Conservation (phyloP, 176 grass and related monocot genomes). For the Phoenix roebelenii region DNA sequence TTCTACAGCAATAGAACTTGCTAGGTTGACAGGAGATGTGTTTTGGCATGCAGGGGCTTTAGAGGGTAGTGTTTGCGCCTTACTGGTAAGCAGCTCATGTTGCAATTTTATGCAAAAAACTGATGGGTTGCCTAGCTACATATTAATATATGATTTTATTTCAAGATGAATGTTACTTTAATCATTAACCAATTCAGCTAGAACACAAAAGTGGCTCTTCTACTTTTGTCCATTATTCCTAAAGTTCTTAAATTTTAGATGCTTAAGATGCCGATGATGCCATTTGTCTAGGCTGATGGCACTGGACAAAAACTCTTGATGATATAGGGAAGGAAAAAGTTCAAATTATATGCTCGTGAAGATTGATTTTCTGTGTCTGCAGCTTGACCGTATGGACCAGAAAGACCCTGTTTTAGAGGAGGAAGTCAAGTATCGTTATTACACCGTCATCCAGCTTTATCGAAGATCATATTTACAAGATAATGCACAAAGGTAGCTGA, state of each 20-base stretch:
- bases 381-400: slow-evolving; percentile 71
- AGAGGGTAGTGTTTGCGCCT: slow-evolving; percentile 88
- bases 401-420: slow-evolving; percentile 88
- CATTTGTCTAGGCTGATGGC: too few relatives aligned
- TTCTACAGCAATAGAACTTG: slow-evolving; percentile 88
- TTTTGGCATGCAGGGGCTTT: slow-evolving; percentile 99
- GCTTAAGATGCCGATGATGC: too few relatives aligned
- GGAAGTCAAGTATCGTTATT: slow-evolving; percentile 95
- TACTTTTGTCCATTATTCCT: too few relatives aligned
- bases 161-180: background rate
- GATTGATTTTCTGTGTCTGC: slow-evolving; percentile 11
- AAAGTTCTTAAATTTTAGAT: too few relatives aligned
- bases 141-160: background rate
- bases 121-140: background rate
- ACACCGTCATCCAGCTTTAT: slow-evolving; percentile 91
- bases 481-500: slow-evolving; percentile 75
- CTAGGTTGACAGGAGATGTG: slow-evolving; percentile 94
- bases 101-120: too few relatives aligned
- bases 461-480: slow-evolving; percentile 92
- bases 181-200: too few relatives aligned
- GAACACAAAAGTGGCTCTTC: too few relatives aligned
- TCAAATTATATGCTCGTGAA: background rate
- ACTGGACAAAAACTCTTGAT: too few relatives aligned
- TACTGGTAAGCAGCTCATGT: slow-evolving; percentile 44
- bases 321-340: background rate